phyloP scores from a whole-genome alignment of 1,284 basidiomycete species.

The Leccinum fallax region DNA sequence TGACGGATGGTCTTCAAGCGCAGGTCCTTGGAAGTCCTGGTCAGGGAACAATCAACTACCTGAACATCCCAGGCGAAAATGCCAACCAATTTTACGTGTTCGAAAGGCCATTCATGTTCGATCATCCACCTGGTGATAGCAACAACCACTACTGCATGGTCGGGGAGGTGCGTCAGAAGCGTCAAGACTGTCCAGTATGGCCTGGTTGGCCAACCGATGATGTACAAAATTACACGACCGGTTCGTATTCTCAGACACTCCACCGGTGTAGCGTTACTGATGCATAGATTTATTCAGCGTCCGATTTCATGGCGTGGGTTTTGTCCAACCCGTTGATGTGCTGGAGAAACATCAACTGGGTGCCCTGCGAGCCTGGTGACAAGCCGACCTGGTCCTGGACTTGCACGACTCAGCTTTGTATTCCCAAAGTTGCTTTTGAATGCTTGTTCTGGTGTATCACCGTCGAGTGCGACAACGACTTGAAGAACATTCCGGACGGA shows the following conservation, averaged over 20 bases:
- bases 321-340: slow-evolving; percentile 1
- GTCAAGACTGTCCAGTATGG: slow-evolving; percentile 2
- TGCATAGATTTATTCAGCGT: not conserved
- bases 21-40: not conserved
- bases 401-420: slow-evolving; percentile 4
- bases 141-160: slow-evolving; percentile 10
- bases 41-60: not conserved
- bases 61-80: slow-evolving; percentile 5
- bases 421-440: slow-evolving; percentile 3
- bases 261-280: too few relatives aligned
- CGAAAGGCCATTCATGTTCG: slow-evolving; percentile 5
- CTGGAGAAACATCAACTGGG: slow-evolving; percentile 12
- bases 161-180: slow-evolving; percentile 12
- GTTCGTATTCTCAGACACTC: slow-evolving; percentile 5
- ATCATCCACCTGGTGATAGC: not conserved
- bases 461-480: slow-evolving; percentile 9
- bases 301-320: slow-evolving; percentile 9
- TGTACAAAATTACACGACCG: not conserved
- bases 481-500: not conserved
- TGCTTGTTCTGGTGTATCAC: slow-evolving; percentile 13
- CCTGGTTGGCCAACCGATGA: slow-evolving; percentile 13
- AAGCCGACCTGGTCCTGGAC: not conserved
- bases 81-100: slow-evolving; percentile 11
- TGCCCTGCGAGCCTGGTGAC: not conserved
- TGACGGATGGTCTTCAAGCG: not conserved